phyloP scores from a whole-genome alignment of 768 basidiomycete genomes.

The Tricholomella constricta region DNA sequence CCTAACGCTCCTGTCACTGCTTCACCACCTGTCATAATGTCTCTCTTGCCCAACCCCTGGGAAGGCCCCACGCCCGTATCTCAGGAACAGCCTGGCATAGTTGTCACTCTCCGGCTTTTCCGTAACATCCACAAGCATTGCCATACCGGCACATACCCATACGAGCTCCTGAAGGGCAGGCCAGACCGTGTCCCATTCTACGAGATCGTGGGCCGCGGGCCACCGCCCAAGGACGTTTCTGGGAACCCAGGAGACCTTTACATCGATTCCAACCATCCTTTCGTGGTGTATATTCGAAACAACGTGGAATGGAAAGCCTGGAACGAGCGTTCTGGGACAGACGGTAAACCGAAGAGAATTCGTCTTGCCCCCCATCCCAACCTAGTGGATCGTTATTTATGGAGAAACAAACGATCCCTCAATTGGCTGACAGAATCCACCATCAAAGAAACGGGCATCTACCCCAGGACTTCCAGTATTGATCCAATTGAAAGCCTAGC shows the following conservation, averaged over 20 bases:
- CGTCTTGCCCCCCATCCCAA: background rate
- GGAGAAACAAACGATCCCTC: background rate
- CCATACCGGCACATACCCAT: background rate
- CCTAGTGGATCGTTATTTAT: background rate
- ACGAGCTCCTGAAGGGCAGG: background rate
- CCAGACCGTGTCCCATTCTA: constrained; percentile 1
- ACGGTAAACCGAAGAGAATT: background rate
- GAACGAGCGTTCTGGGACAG: background rate
- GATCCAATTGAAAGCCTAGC: background rate
- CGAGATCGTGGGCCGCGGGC: constrained; percentile 9
- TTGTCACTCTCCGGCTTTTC: constrained; percentile 5
- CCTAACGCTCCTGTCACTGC: no score
- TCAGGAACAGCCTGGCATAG: constrained; percentile 2
- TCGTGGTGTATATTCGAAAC: no score
- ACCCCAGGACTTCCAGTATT: background rate
- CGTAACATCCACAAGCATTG: background rate
- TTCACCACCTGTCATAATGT: background rate
- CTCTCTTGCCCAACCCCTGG: constrained; percentile 6
- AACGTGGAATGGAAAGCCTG: no score
- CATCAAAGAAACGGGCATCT: background rate
- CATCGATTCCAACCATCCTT: no score
- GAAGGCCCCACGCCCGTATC: constrained; percentile 5
- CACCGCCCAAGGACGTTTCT: constrained; percentile 6
- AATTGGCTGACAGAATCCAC: background rate
- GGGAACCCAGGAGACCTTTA: no score